These are phyloP conservation scores for Monosporozyma servazzii DNA, from an alignment of 805 yeast genomes.

Conservation along the genomic window DNA sequence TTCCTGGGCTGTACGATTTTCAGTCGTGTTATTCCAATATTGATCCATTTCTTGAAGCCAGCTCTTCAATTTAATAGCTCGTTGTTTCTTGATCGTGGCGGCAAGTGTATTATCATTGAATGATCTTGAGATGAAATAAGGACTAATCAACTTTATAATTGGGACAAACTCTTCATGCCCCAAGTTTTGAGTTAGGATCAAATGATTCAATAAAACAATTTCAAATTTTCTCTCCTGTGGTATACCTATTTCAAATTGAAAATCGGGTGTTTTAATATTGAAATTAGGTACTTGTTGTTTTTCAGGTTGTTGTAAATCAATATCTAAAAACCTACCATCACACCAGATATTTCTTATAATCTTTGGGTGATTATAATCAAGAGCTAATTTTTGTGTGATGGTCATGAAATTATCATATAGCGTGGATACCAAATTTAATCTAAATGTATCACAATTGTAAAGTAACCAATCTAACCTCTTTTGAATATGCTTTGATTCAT, in stretches of 20 bases:
- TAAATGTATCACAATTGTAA: conserved; percentile 33
- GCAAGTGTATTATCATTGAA: conserved; percentile 26
- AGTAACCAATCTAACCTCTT: conserved; percentile 35
- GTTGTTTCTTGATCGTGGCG: conserved; percentile 19
- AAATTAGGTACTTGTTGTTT: conserved; percentile 13
- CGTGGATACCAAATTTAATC: conserved; percentile 43
- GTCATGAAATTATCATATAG: conserved; percentile 45
- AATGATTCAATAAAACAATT: conserved; percentile 35
- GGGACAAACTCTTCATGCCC: conserved; percentile 37
- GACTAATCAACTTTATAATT: conserved; percentile 36
- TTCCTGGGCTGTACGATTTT: neutral
- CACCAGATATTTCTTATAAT: conserved; percentile 47
- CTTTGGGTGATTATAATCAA: conserved; percentile 48
- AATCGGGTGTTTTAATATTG: conserved; percentile 16
- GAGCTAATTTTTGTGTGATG: conserved; percentile 42
- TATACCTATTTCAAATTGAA: conserved; percentile 25
- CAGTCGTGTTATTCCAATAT: conserved; percentile 15
- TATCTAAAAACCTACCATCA: conserved; percentile 30
- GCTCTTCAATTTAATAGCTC: conserved; percentile 14
- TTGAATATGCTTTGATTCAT: conserved; percentile 34
- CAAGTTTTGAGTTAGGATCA: conserved; percentile 42
- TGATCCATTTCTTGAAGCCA: conserved; percentile 25
- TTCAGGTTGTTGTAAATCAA: conserved; percentile 17
- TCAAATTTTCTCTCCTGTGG: conserved; percentile 33
- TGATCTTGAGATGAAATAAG: conserved; percentile 35